Percentiles rank a stretch among this genome's conserved stretches.
These are phyloP conservation scores for Macadamia integrifolia DNA, from an alignment of 164 flowering plant genomes.

Conservation along the genomic window DNA sequence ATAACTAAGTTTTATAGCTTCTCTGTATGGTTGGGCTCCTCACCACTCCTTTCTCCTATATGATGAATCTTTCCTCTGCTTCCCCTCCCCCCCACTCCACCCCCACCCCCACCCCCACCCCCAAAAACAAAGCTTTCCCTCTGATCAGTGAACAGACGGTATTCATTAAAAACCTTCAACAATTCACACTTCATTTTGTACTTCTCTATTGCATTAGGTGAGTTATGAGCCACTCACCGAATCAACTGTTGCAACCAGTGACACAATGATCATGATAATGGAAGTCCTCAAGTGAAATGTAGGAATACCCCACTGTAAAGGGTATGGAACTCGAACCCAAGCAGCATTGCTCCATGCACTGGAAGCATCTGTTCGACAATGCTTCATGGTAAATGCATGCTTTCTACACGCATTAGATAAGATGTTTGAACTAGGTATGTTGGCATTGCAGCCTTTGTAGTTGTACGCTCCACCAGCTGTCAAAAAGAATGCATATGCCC, in stretches of 20 bases:
- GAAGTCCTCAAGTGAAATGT: slow-evolving; percentile 69
- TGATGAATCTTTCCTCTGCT: too few species aligned
- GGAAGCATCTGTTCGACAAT: slow-evolving; percentile 89
- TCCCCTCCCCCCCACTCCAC: too few species aligned
- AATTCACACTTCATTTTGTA: not conserved
- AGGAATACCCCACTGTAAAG: slow-evolving; percentile 92
- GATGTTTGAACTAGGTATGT: slow-evolving; percentile 76
- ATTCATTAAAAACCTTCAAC: not conserved
- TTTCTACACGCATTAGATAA: slow-evolving; percentile 58
- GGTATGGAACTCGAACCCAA: slow-evolving; percentile 91
- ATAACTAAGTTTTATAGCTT: too few species aligned
- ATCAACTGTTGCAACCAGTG: slow-evolving; percentile 72
- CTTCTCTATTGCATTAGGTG: not conserved
- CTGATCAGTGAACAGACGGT: too few species aligned
- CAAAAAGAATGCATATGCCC: slow-evolving; percentile 85
- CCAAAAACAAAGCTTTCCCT: too few species aligned
- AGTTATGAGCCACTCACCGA: slow-evolving; percentile 56
- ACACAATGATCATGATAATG: slow-evolving; percentile 68
- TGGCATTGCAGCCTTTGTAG: slow-evolving; percentile 72
- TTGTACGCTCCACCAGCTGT: slow-evolving; percentile 88
- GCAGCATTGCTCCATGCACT: slow-evolving; percentile 72
- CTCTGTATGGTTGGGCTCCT: too few species aligned
- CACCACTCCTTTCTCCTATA: too few species aligned
- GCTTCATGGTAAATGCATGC: slow-evolving; percentile 85
- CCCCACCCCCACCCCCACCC: too few species aligned